phyloP scores from a whole-genome alignment of 2,329 filamentous ascomycete species.

The Talaromyces sp. region DNA sequence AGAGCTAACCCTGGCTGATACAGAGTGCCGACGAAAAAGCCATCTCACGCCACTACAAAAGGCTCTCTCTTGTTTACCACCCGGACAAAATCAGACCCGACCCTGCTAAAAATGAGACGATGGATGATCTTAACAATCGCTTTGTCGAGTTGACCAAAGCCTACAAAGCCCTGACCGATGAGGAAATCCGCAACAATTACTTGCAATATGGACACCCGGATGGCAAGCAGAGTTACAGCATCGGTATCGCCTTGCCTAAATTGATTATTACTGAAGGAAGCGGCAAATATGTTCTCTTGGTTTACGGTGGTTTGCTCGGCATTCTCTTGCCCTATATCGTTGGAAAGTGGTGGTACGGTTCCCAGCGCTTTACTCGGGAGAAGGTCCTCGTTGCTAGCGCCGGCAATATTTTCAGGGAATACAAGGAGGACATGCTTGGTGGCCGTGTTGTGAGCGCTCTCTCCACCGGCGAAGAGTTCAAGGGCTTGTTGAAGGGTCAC shows the following conservation, averaged over 20 bases:
- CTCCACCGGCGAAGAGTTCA: constrained; percentile 81
- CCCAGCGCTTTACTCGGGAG: constrained; percentile 86
- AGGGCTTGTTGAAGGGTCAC: constrained; percentile 66
- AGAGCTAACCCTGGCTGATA: constrained; percentile 26
- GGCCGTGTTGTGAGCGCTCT: constrained; percentile 74
- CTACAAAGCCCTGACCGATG: constrained; percentile 95
- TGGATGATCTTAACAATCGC: constrained; percentile 74
- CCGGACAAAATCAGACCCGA: constrained; percentile 90
- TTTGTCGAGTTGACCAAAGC: constrained; percentile 97
- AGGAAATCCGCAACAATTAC: constrained; percentile 95
- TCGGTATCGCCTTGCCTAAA: constrained; percentile 90
- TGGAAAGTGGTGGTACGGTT: constrained; percentile 98
- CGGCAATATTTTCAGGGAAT: constrained; percentile 90
- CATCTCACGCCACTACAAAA: constrained; percentile 88
- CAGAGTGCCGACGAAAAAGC: constrained; percentile 78
- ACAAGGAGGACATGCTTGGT: constrained; percentile 75
- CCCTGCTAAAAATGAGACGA: constrained; percentile 78
- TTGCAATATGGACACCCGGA: constrained; percentile 94
- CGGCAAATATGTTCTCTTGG: constrained; percentile 86
- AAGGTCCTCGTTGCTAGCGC: constrained; percentile 88
- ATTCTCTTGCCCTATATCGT: constrained; percentile 89
- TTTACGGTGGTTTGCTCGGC: constrained; percentile 83
- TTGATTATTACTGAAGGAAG: constrained; percentile 90
- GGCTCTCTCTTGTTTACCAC: constrained; percentile 77
- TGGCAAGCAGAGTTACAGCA: constrained; percentile 96